Evolutionary conservation across 2,329 filamentous ascomycete genomes (phyloP).

Genomic region (Ophiostoma sp.): DNA sequence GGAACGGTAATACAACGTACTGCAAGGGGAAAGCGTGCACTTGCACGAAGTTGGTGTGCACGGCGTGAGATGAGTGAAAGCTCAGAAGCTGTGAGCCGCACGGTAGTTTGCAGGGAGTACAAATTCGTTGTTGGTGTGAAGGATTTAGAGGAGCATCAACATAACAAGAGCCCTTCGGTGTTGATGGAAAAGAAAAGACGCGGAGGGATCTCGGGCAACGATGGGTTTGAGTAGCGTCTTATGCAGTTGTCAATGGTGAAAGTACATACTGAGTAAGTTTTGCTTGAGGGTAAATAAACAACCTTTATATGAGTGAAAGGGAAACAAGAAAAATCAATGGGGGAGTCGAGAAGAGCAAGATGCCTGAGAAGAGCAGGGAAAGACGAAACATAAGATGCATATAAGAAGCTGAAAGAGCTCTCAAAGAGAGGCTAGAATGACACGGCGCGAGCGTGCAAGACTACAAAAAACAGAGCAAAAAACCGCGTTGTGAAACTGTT

Average conservation of each 20-base stretch:
- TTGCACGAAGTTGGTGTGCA: slow-evolving; percentile 3
- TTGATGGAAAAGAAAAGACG: background rate
- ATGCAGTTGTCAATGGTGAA: background rate
- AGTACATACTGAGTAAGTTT: no score
- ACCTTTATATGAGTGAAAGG: background rate
- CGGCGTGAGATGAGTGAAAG: background rate
- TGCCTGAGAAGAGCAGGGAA: background rate
- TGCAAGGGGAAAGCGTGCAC: slow-evolving; percentile 1
- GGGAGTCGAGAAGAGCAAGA: background rate
- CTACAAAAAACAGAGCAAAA: background rate
- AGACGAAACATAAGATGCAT: background rate
- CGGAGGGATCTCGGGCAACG: background rate
- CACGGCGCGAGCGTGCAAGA: background rate
- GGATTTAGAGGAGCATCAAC: background rate
- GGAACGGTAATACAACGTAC: slow-evolving; percentile 8
- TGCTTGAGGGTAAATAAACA: background rate
- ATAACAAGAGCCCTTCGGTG: background rate
- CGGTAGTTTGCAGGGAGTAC: background rate
- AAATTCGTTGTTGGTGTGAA: no score
- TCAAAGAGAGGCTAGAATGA: background rate
- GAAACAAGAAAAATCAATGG: background rate
- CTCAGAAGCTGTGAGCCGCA: background rate
- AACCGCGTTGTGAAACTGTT: slow-evolving; percentile 4
- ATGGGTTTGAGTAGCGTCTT: background rate
- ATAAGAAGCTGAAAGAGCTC: background rate